phyloP scores from a whole-genome alignment of 2,329 filamentous ascomycete species.

The Alternaria conjuncta region DNA sequence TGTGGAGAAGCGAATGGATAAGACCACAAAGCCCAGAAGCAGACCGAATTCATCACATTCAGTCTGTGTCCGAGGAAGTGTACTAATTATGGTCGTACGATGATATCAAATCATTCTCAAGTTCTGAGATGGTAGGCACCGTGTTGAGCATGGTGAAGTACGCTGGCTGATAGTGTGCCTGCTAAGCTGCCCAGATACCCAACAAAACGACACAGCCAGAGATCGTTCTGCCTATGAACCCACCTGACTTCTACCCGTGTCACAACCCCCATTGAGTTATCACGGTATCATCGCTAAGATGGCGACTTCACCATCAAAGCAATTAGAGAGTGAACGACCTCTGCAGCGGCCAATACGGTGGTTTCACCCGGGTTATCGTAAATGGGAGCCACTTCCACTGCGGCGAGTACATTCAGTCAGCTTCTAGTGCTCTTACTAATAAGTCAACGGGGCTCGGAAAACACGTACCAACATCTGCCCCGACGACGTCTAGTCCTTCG shows the following conservation, averaged over 20 bases:
- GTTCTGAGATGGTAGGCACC: background rate
- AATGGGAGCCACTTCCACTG: constrained; percentile 66
- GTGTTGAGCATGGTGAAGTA: background rate
- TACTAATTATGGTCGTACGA: background rate
- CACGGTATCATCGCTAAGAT: constrained; percentile 23
- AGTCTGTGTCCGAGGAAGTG: background rate
- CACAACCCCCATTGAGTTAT: background rate
- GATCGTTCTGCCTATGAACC: background rate
- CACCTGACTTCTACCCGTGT: background rate
- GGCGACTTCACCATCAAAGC: constrained; percentile 55
- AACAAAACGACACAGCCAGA: background rate
- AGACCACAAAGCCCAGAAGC: background rate
- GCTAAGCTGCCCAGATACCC: background rate
- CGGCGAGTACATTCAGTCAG: constrained; percentile 4
- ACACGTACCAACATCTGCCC: constrained; percentile 61
- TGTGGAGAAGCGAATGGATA: background rate
- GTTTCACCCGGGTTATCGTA: constrained; percentile 68
- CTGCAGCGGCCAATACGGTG: constrained; percentile 62
- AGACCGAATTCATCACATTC: background rate
- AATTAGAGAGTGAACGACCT: constrained; percentile 60
- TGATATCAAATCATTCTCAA: background rate
- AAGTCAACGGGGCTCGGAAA: background rate
- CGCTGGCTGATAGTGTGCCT: background rate
- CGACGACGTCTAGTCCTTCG: constrained; percentile 63
- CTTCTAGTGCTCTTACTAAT: background rate